Evolutionary conservation across 2,329 filamentous ascomycete species (phyloP), one percentile per base, ranked within the genome.

Genomic region (Colletotrichum camelliae): DNA sequence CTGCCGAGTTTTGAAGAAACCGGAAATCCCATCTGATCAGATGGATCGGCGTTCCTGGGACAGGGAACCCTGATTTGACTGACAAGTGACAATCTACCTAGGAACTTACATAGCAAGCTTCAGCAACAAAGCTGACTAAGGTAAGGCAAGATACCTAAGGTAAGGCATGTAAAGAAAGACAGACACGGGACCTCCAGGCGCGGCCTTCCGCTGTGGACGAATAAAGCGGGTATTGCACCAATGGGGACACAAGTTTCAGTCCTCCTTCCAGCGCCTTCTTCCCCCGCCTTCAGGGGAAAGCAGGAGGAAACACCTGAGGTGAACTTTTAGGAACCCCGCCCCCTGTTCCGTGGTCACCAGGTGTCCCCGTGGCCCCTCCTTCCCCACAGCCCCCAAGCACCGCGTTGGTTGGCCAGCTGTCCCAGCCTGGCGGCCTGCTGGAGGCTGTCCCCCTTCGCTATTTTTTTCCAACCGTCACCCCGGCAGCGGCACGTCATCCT

Each of bases 401-500:
- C 43, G 37, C 37, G 35, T 27, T 62, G 57, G 48, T 70, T 70
- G 67, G 67, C 18, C 39, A 62, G 67, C 67, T 57, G 43, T 27
- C 21, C 16, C 35, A 52, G 62, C 62, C 43, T 52, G 43, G 43
- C 43, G 13, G 43, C 10, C 43, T 52, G 43, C 43, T 52, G 43
- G n/a, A 21, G 43, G 43, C 6, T 52, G n/a, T 52, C 43, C 4
- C 43, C 43, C n/a, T 52, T 52, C 43, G 43, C 43, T 52, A 52
- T 52, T 52, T 52, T 52, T 52, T 52, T 12, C 43, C 64, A 70
- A 48, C 65, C 43, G 70, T 74, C 21, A 69, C 74, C 74, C 70
- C 64, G 65, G 74, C 74, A 76, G 74, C 74, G 62, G 58, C 74
- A 76, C 70, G 74, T 76, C 74, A 76, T 76, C 57, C 24, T 52